Evolutionary conservation across 495 filamentous ascomycete species (phyloP).

Genomic region (Neurospora terricola): DNA sequence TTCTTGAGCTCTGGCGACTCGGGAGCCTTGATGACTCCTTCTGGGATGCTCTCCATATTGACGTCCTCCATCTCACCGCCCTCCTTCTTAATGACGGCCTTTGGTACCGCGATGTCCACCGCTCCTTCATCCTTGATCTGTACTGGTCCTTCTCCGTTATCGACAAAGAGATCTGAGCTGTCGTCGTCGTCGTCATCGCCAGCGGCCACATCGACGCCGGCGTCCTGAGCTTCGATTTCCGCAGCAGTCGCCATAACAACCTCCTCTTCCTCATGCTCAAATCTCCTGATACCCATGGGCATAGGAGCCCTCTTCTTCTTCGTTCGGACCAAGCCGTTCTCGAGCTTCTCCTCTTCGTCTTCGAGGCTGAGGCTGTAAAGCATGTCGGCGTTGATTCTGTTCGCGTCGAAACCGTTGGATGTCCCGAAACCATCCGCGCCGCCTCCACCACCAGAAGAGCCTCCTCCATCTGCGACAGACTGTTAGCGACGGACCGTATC

Average conservation of each 20-base stretch:
- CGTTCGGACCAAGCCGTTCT: constrained; percentile 5
- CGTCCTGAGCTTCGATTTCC: constrained; percentile 32
- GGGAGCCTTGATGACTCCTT: constrained; percentile 16
- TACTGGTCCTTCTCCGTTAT: constrained; percentile 6
- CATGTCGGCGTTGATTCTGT: constrained; percentile 32
- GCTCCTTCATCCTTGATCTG: constrained; percentile 22
- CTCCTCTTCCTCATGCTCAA: constrained; percentile 42
- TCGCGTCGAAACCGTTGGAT: constrained; percentile 19
- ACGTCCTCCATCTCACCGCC: constrained; percentile 18
- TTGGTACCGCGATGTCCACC: constrained; percentile 23
- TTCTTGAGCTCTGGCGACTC: constrained; percentile 25
- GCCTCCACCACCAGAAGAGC: constrained; percentile 21
- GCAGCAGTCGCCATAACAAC: constrained; percentile 44
- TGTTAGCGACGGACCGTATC: neutral
- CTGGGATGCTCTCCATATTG: constrained; percentile 30
- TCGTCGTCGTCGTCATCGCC: constrained; percentile 25
- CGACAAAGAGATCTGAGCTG: constrained; percentile 38
- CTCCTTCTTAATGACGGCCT: constrained; percentile 24
- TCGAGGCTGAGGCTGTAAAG: constrained; percentile 24
- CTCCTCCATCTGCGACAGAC: constrained; percentile 17
- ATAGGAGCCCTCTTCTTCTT: constrained; percentile 17
- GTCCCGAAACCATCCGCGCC: constrained; percentile 17
- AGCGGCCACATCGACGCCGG: constrained; percentile 10
- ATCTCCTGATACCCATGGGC: constrained; percentile 41
- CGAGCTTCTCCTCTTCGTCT: constrained; percentile 18